Evolutionary conservation across 2,329 filamentous ascomycete genomes (phyloP), one percentile per base, ranked within the genome.

Genomic region (Neodidymelliopsis sp.): DNA sequence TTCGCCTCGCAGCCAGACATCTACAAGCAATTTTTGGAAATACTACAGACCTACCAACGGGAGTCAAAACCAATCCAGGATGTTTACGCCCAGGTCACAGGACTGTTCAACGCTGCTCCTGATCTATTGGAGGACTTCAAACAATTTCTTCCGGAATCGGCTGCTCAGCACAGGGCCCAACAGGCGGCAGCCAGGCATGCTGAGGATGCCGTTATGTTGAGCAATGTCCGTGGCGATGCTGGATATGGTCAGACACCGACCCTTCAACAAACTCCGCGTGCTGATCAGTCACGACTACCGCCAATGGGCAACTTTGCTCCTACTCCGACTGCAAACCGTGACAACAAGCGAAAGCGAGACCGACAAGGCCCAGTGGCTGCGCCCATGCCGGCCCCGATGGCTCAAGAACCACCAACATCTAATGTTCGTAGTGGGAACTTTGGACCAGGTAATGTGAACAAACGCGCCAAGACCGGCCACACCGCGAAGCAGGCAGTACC

Each of bases 11-110:
- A 96, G 58, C 94, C 94, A 6, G 94, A 99, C 71, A 97, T 99
- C 55, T 99, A 99, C 79, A 99, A 99, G 74, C 93, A 99, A 69
- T 99, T 99, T 69, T 82, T 99, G 22, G 94, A 99, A 72, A 99
- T 99, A 37, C 79, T 99, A 34, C 94, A 99, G 74, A 99, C 94
- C 2, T 99, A 99, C 66, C 94, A 99, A 74, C 85, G 94, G 48
- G 94, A 99, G 72, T 96, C 94, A 42, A 97, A 97, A 70, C 95
- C 94, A 0, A 99, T 99, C 27, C 92, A 97, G 71, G 94, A 99
- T 73, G 94, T 99, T 3, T 99, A 99, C 72, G 89, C 90, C 1
- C 94, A 99, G 73, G 94, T 99, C 18, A 99, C 95, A 0, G 89
- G 88, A 23, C 79, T 99, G 1, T 99, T 99, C 77, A 91, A 91